Conservation (phyloP, 768 basidiomycete genomes). For the Trametes elegans region DNA sequence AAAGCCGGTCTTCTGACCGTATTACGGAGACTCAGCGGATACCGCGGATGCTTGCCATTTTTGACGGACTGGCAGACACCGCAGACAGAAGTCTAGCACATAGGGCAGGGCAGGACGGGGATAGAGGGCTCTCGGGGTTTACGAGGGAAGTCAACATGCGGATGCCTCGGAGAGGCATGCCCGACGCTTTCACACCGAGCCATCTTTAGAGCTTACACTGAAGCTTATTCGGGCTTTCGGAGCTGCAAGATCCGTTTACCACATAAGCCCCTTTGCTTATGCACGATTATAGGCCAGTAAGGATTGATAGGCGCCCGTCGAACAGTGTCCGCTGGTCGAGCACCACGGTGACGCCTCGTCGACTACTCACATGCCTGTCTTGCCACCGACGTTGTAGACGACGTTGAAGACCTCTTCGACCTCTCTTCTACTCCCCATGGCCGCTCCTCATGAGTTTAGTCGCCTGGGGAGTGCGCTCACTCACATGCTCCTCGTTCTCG, state of each 20-base stretch:
- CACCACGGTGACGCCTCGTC: conserved; percentile 11
- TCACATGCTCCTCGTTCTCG: conserved; percentile 15
- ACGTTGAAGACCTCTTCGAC: conserved; percentile 9
- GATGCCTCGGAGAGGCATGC: background rate
- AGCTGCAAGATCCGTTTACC: background rate
- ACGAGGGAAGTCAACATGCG: too few species aligned
- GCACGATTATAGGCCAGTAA: background rate
- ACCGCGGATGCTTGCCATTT: too few species aligned
- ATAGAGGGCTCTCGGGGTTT: background rate
- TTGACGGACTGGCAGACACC: too few species aligned
- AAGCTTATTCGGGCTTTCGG: conserved; percentile 1
- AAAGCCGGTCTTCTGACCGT: too few species aligned
- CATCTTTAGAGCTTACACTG: too few species aligned
- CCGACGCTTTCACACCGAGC: background rate
- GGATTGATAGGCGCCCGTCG: background rate
- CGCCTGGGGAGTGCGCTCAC: conserved; percentile 1
- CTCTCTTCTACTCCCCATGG: conserved; percentile 13
- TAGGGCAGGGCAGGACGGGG: background rate
- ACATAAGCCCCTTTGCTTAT: background rate
- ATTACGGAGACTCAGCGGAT: too few species aligned
- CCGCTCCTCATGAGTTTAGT: background rate
- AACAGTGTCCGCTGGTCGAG: background rate
- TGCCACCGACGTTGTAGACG: conserved; percentile 6
- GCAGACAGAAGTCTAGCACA: too few species aligned
- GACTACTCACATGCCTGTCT: conserved; percentile 11